A percentile compares a stretch with the other conserved stretches of the same genome.
phyloP scores from a whole-genome alignment of 495 filamentous ascomycete genomes.

The Platismatia glauca region DNA sequence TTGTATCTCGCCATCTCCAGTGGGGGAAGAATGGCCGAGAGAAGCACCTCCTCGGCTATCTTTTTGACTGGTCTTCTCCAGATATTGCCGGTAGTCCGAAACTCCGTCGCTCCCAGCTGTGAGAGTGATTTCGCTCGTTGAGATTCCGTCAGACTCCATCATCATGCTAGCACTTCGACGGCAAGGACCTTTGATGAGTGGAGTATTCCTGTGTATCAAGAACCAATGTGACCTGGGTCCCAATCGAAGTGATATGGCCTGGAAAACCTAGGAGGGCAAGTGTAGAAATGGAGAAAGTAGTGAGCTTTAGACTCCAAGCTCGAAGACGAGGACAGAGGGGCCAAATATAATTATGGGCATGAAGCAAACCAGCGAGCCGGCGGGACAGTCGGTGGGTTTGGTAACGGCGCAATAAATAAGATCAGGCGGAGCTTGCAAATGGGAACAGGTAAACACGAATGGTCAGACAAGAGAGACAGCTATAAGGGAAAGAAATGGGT shows the following conservation, averaged over 20 bases:
- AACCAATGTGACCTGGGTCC: neutral
- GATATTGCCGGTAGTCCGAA: constrained; percentile 17
- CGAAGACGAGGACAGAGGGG: neutral
- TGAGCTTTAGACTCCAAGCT: neutral
- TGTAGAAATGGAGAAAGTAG: neutral
- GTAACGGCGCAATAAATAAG: neutral
- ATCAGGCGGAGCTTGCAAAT: neutral
- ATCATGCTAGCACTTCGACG: neutral
- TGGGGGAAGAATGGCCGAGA: neutral
- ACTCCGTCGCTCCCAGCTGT: constrained; percentile 11
- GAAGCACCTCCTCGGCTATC: constrained; percentile 10
- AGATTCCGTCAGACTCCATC: neutral
- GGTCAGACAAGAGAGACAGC: neutral
- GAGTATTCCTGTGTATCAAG: neutral
- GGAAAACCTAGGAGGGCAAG: no score
- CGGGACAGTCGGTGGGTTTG: neutral
- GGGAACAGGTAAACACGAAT: neutral
- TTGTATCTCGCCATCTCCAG: neutral
- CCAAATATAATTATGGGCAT: neutral
- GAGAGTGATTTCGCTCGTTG: constrained; percentile 16
- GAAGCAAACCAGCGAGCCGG: neutral
- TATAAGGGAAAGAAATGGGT: neutral
- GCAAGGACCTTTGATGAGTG: neutral
- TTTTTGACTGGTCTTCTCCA: constrained; percentile 15
- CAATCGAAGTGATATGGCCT: neutral